A percentile compares a stretch with the other conserved stretches of the same genome.
These are phyloP conservation scores for Hypericum perforatum DNA, from an alignment of 345 rosid species.

Conservation along the genomic window DNA sequence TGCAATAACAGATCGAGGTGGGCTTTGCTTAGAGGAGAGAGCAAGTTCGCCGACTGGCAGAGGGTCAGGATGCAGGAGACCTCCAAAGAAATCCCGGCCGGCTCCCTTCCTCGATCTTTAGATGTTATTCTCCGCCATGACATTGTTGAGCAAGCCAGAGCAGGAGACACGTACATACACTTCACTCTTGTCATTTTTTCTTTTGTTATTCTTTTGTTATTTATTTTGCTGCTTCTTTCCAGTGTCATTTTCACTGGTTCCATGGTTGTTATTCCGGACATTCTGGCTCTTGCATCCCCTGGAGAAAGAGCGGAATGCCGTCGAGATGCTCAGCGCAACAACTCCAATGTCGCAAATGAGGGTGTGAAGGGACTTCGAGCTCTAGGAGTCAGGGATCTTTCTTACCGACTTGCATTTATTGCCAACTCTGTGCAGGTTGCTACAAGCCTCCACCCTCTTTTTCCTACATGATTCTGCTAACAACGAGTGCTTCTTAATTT, in stretches of 20 bases:
- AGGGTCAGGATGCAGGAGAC: slow-evolving; percentile 99
- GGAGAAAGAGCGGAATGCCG: slow-evolving; percentile 93
- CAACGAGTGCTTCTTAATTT: not conserved
- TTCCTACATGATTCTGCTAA: not conserved
- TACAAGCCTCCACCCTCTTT: slow-evolving; percentile 5
- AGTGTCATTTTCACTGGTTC: slow-evolving; percentile 94
- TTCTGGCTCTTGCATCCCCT: slow-evolving; percentile 79
- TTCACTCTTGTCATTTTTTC: not conserved
- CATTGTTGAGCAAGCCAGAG: slow-evolving; percentile 95
- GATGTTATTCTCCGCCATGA: slow-evolving; percentile 95
- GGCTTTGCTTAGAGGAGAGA: slow-evolving; percentile 90
- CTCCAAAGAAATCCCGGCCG: slow-evolving; percentile 93
- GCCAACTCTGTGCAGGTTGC: slow-evolving; percentile 94
- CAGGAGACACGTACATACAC: slow-evolving; percentile 74
- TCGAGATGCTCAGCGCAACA: slow-evolving; percentile 60
- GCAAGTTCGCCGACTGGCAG: slow-evolving; percentile 98
- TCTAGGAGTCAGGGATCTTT: slow-evolving; percentile 88
- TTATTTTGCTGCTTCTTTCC: slow-evolving; percentile 11
- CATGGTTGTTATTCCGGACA: slow-evolving; percentile 88
- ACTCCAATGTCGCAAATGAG: slow-evolving; percentile 54
- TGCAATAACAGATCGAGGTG: slow-evolving; percentile 61
- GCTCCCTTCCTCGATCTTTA: slow-evolving; percentile 88
- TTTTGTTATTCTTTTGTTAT: no score
- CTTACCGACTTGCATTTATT: slow-evolving; percentile 84
- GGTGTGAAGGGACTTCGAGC: slow-evolving; percentile 84